These are phyloP conservation scores for Striga asiatica DNA, from an alignment of 257 asterid species.

Conservation along the genomic window DNA sequence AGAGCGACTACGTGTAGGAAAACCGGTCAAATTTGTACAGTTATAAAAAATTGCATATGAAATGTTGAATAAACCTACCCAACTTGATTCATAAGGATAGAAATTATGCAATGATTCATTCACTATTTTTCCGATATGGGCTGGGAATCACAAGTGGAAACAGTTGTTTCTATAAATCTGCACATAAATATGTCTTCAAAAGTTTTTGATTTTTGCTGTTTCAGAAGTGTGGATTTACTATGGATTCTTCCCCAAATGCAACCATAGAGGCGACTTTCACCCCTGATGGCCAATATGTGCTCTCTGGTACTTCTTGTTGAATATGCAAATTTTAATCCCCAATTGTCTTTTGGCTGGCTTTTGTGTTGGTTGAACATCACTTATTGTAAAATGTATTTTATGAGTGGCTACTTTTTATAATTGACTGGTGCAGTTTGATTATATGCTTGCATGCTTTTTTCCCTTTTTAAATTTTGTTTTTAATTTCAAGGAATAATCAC, in stretches of 20 bases:
- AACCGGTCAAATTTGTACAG: no score
- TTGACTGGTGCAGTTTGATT: background rate
- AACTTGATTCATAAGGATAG: no score
- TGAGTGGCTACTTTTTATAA: background rate
- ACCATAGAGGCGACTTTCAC: slow-evolving; percentile 82
- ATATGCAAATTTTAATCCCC: background rate
- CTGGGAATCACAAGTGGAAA: no score
- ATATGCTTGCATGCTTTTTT: no score
- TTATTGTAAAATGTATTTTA: background rate
- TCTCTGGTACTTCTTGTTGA: slow-evolving; percentile 45
- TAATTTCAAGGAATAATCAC: no score
- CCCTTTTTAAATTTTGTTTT: no score
- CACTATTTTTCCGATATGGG: no score
- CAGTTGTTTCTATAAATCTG: no score
- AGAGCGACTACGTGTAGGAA: no score
- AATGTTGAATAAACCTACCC: no score
- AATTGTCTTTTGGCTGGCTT: background rate
- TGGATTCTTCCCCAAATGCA: slow-evolving; percentile 61
- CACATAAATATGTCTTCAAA: background rate
- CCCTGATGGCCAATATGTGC: slow-evolving; percentile 89
- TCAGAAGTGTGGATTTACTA: slow-evolving; percentile 75
- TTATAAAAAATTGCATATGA: no score
- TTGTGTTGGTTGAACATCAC: background rate
- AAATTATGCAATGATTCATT: no score
- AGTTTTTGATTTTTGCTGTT: slow-evolving; percentile 4